A percentile compares a stretch with the other conserved stretches of the same genome.
Conservation (phyloP, 164 flowering plant species). For the Nelumbo lutea region DNA sequence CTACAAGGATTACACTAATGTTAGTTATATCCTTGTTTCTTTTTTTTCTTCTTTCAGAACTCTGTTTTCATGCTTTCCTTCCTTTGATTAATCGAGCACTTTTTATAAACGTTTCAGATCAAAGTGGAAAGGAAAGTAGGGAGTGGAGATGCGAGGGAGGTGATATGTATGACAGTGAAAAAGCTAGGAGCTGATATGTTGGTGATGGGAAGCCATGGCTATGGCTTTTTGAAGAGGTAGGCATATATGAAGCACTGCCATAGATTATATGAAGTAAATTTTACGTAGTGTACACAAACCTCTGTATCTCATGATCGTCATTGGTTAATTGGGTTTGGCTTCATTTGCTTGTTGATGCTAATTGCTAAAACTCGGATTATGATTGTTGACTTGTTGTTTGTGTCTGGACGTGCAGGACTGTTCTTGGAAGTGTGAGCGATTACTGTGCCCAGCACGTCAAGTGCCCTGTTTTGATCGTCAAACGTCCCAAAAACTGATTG, state of each 20-base stretch:
- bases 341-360: too few relatives aligned
- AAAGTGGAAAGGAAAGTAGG: constrained; percentile 50
- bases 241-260: too few relatives aligned
- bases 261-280: too few relatives aligned
- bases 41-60: too few relatives aligned
- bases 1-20: constrained; percentile 23
- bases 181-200: constrained; percentile 54
- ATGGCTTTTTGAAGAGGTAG: constrained; percentile 64
- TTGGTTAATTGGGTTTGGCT: background rate
- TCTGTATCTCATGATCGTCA: too few relatives aligned
- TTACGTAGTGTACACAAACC: too few relatives aligned
- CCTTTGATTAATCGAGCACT: too few relatives aligned
- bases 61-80: too few relatives aligned
- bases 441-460: constrained; percentile 54
- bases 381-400: too few relatives aligned
- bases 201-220: constrained; percentile 73
- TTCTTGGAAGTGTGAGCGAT: constrained; percentile 61
- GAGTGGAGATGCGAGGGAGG: constrained; percentile 61
- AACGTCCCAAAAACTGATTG: constrained; percentile 14
- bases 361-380: too few relatives aligned
- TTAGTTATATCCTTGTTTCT: background rate
- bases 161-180: constrained; percentile 51
- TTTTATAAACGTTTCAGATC: constrained; percentile 25
- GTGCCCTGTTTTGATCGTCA: constrained; percentile 57
- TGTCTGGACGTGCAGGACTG: constrained; percentile 32